Evolutionary conservation across 768 basidiomycete species (phyloP).

Genomic region (Termitomyces sp.): DNA sequence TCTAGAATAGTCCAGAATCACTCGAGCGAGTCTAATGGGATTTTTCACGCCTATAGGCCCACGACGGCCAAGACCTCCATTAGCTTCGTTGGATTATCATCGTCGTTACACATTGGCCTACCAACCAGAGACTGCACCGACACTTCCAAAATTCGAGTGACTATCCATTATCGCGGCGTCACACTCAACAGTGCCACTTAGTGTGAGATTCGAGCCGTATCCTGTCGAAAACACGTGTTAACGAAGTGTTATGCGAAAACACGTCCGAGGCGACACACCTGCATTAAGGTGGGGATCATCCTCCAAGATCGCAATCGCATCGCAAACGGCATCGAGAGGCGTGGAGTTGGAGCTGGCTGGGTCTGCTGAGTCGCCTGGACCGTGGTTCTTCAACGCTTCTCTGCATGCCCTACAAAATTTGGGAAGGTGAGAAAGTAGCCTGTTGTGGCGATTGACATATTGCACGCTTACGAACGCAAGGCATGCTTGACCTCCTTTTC

Average conservation of each 20-base stretch:
- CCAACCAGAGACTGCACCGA: constrained; percentile 63
- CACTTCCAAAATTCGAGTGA: constrained; percentile 50
- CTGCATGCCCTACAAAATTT: constrained; percentile 44
- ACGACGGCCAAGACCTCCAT: background rate
- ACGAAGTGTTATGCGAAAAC: background rate
- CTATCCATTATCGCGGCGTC: constrained; percentile 72
- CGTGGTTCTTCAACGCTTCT: constrained; percentile 25
- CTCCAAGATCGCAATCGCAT: constrained; percentile 54
- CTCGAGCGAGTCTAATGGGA: constrained; percentile 57
- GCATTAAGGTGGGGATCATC: constrained; percentile 68
- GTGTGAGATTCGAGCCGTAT: constrained; percentile 72
- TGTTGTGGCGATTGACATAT: background rate
- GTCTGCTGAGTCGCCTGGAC: background rate
- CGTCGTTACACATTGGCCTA: background rate
- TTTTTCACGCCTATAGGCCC: constrained; percentile 52
- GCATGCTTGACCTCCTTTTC: constrained; percentile 51
- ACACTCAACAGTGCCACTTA: constrained; percentile 74
- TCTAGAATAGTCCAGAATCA: constrained; percentile 48
- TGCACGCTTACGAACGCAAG: constrained; percentile 42
- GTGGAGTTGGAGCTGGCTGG: constrained; percentile 10
- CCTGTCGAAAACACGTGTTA: constrained; percentile 29
- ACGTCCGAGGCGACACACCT: constrained; percentile 32
- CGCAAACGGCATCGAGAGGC: constrained; percentile 43
- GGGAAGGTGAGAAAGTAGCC: background rate
- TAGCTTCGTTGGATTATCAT: background rate